phyloP scores from a whole-genome alignment of 495 filamentous ascomycete genomes.

The Hypoxylon fragiforme region DNA sequence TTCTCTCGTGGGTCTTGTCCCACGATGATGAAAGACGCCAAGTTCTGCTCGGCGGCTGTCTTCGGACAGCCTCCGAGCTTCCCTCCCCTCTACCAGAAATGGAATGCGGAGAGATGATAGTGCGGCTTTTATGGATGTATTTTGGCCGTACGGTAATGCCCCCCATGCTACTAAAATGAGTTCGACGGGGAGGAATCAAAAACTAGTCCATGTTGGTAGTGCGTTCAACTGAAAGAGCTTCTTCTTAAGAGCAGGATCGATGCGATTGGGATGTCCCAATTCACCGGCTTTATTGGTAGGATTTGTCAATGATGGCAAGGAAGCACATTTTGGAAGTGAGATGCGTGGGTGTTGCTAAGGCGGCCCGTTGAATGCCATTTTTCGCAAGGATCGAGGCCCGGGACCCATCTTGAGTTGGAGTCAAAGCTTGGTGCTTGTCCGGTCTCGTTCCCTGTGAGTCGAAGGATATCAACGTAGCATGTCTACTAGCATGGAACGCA shows the following conservation, averaged over 20 bases:
- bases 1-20: conserved; percentile 57
- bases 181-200: conserved; percentile 78
- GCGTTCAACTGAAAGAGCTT: conserved; percentile 71
- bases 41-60: conserved; percentile 41
- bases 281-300: conserved; percentile 44
- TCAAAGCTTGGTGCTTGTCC: conserved; percentile 96
- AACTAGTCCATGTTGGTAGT: conserved; percentile 80
- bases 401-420: conserved; percentile 95
- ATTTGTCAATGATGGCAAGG: conserved; percentile 45
- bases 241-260: conserved; percentile 35
- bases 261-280: conserved; percentile 38
- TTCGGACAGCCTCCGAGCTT: conserved; percentile 37
- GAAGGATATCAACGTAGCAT: conserved; percentile 11
- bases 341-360: conserved; percentile 12
- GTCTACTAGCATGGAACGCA: conserved; percentile 11
- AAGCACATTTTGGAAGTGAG: conserved; percentile 21
- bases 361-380: conserved; percentile 3
- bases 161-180: conserved; percentile 47
- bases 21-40: conserved; percentile 66
- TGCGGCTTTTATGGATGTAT: conserved; percentile 84
- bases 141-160: conserved; percentile 74
- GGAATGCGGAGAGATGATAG: conserved; percentile 53
- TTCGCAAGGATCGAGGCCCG: conserved; percentile 38
- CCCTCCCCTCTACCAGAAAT: conserved; percentile 42
- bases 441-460: conserved; percentile 36